Base-by-base conservation (phyloP, 2,329 filamentous ascomycete species). In the Aureobasidium sp. region DNA sequence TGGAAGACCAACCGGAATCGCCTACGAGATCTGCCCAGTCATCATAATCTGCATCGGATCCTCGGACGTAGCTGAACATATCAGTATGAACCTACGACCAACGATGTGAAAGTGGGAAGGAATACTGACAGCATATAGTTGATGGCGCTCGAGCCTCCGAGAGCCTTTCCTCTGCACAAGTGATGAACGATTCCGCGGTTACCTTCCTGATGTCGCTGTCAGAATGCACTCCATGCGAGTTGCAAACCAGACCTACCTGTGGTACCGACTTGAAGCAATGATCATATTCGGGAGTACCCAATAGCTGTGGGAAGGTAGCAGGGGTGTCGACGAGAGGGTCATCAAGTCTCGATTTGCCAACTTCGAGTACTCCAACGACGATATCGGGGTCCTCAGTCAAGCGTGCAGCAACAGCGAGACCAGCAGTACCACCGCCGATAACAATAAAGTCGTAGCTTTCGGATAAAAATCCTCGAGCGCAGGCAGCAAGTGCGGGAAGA, bases 1-100 rank as follows among this genome's bases (percentile, higher is more conserved):
- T 68, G 61, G 78, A 80, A 62, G 73, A 75, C 73, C 80, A 84
- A 2, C 71, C 68, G 1, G 73, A 51, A 59, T 82, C 78, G 2
- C 69, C 72, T 0, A 75, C 70, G 3, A 72, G 65, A 36, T 71
- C 66, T 2, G 73, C 77, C 80, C 79, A 82, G 48, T 74, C 70
- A 27, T 81, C 73, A 63, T 77, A 82, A 64, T 81, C 79, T 6
- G 68, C 66, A 2, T 70, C 68, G 34, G 74, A 72, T 2, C 78
- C 79, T 32, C 79, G 77, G 29, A 75, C 75, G 72, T 78, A 79
- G 5, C 69, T 57, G 32, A 50, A 2, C 2, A 10, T 1, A 14
- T 50, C 29, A 51, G 21, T 30, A 51, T 36, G 4, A 8, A 8
- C 10, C 2, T 5, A 21, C 21, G 21, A 21, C 14, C 5, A 14